phyloP scores from a whole-genome alignment of 2,329 filamentous ascomycete genomes.

The Seiridium cupressi region DNA sequence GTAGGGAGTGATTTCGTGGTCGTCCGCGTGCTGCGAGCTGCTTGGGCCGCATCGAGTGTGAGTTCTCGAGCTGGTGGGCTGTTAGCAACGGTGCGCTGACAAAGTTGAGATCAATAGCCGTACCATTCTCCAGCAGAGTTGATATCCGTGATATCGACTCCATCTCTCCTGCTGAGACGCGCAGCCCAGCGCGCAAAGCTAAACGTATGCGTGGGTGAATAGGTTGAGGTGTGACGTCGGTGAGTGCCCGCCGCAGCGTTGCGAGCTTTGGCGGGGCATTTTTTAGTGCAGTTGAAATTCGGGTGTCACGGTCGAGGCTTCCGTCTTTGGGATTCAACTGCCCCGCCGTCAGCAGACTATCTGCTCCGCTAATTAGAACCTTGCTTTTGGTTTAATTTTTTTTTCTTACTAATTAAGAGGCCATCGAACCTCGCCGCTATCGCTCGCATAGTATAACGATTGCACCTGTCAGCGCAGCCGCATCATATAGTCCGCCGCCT shows the following conservation, averaged over 20 bases:
- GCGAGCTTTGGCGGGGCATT: constrained; percentile 10
- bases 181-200: constrained; percentile 18
- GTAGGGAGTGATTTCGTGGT: constrained; percentile 67
- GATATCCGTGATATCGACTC: constrained; percentile 96
- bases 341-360: too few relatives aligned
- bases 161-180: constrained; percentile 51
- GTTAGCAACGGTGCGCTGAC: neutral
- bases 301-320: neutral
- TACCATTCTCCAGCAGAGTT: constrained; percentile 91
- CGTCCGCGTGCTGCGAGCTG: constrained; percentile 67
- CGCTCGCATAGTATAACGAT: too few relatives aligned
- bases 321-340: too few relatives aligned
- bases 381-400: too few relatives aligned
- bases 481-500: too few relatives aligned
- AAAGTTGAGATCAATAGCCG: constrained; percentile 20
- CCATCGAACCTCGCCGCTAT: too few relatives aligned
- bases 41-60: constrained; percentile 93
- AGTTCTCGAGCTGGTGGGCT: constrained; percentile 77
- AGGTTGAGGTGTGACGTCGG: constrained; percentile 4
- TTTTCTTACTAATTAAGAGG: too few relatives aligned
- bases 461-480: too few relatives aligned
- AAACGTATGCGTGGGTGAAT: neutral
- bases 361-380: too few relatives aligned
- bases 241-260: neutral
- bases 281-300: neutral